Evolutionary conservation across 768 basidiomycete genomes (phyloP).

Genomic region (Amanita fuliginea): DNA sequence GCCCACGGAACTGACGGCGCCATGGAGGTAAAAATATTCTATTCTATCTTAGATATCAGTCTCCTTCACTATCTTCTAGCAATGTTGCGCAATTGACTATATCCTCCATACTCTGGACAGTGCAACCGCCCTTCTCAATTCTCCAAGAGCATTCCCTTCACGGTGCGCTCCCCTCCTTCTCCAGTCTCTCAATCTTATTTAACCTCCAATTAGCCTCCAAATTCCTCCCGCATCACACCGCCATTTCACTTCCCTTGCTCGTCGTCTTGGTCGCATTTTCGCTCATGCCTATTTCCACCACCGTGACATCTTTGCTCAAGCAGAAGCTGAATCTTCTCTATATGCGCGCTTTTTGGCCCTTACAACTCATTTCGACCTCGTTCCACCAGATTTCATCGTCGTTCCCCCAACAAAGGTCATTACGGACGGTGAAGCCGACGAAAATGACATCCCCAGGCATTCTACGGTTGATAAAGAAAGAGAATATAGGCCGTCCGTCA

Average conservation of each 20-base stretch:
- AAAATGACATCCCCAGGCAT: conserved; percentile 10
- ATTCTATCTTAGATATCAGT: not conserved
- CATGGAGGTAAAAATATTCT: conserved; percentile 56
- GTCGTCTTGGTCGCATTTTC: conserved; percentile 89
- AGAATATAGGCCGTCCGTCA: not conserved
- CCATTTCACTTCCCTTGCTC: conserved; percentile 85
- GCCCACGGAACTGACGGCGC: conserved; percentile 85
- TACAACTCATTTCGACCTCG: conserved; percentile 69
- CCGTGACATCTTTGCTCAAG: conserved; percentile 82
- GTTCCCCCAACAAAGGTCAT: conserved; percentile 36
- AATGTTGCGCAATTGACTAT: conserved; percentile 98
- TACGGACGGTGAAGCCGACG: conserved; percentile 8
- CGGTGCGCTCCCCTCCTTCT: conserved; percentile 35
- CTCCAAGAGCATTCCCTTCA: conserved; percentile 85
- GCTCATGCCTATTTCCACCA: conserved; percentile 96
- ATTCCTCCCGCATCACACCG: conserved; percentile 73
- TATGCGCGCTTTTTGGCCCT: conserved; percentile 86
- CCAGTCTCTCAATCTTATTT: conserved; percentile 1
- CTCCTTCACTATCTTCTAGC: conserved; percentile 26
- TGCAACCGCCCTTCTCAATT: conserved; percentile 85
- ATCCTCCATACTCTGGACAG: conserved; percentile 89
- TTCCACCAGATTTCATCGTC: conserved; percentile 75
- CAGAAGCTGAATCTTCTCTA: conserved; percentile 82
- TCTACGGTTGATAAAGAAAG: conserved; percentile 7
- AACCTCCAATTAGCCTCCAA: conserved; percentile 43